Percentiles rank a stretch among this genome's conserved stretches.
Evolutionary conservation across 306 rosid genomes (phyloP).

Genomic region (Cicer arietinum): DNA sequence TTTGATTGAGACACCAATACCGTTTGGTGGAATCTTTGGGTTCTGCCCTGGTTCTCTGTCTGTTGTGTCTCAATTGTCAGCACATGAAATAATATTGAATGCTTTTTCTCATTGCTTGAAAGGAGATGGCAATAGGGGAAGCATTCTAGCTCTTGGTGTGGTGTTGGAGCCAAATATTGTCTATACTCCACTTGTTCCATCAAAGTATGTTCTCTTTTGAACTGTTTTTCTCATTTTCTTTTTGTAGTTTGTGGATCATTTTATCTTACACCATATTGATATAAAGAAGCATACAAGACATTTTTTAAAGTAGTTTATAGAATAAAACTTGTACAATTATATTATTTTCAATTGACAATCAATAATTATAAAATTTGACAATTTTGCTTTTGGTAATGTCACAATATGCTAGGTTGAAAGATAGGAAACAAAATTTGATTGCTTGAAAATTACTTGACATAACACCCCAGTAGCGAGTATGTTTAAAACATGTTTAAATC

Average conservation of each 20-base stretch:
- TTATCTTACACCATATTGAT: not conserved
- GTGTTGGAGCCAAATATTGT: conserved; percentile 91
- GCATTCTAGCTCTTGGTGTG: conserved; percentile 96
- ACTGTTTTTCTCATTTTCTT: conserved; percentile 42
- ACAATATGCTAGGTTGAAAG: conserved; percentile 14
- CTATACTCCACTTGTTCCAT: conserved; percentile 93
- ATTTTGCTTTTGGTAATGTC: conserved; percentile 14
- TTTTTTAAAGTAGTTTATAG: no score
- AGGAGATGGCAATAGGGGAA: conserved; percentile 93
- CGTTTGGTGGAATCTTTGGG: conserved; percentile 93
- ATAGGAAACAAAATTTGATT: conserved; percentile 24
- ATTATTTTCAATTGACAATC: conserved; percentile 7
- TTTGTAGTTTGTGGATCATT: not conserved
- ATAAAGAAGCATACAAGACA: not conserved
- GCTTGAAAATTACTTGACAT: conserved; percentile 24
- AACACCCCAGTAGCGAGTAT: conserved; percentile 3
- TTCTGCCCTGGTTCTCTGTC: conserved; percentile 91
- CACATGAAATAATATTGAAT: conserved; percentile 78
- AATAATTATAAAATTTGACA: conserved; percentile 1
- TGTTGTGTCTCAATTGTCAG: conserved; percentile 83
- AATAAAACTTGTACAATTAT: not conserved
- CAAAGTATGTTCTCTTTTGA: conserved; percentile 80
- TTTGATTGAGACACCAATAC: conserved; percentile 81
- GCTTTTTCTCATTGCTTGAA: conserved; percentile 92
- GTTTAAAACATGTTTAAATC: no score